phyloP scores from a whole-genome alignment of 2,329 filamentous ascomycete genomes.

The Fusarium tanahbumbuense region DNA sequence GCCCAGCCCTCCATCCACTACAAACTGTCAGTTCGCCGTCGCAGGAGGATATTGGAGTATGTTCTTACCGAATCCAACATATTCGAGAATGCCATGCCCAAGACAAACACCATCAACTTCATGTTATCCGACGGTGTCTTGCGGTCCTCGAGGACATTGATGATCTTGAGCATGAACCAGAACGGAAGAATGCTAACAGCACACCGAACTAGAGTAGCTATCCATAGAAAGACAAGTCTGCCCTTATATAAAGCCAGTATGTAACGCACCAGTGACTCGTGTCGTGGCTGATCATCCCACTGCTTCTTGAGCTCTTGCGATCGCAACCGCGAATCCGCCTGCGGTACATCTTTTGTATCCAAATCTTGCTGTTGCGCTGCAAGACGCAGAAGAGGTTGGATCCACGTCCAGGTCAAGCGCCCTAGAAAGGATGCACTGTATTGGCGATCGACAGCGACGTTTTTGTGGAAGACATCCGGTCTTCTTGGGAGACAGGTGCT shows the following conservation, averaged over 20 bases:
- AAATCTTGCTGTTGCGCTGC: slow-evolving; percentile 69
- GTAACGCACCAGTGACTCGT: slow-evolving; percentile 67
- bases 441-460: slow-evolving; percentile 70
- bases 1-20: slow-evolving; percentile 72
- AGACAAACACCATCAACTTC: slow-evolving; percentile 73
- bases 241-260: slow-evolving; percentile 67
- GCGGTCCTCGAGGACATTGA: slow-evolving; percentile 70
- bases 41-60: not conserved
- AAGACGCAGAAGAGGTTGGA: slow-evolving; percentile 62
- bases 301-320: slow-evolving; percentile 60
- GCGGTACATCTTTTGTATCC: slow-evolving; percentile 70
- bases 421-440: slow-evolving; percentile 68
- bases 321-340: slow-evolving; percentile 65
- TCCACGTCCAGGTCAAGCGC: slow-evolving; percentile 75
- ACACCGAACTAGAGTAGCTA: slow-evolving; percentile 63
- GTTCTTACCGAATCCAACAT: slow-evolving; percentile 58
- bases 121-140: slow-evolving; percentile 58
- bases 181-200: slow-evolving; percentile 75
- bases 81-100: slow-evolving; percentile 70
- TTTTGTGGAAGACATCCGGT: slow-evolving; percentile 71
- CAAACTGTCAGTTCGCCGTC: not conserved
- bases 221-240: slow-evolving; percentile 67
- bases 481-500: slow-evolving; percentile 71
- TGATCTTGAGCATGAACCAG: slow-evolving; percentile 72
- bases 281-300: slow-evolving; percentile 59